These are phyloP conservation scores for Crithidia acanthocephali DNA, from an alignment of 208 protist species.

Conservation along the genomic window DNA sequence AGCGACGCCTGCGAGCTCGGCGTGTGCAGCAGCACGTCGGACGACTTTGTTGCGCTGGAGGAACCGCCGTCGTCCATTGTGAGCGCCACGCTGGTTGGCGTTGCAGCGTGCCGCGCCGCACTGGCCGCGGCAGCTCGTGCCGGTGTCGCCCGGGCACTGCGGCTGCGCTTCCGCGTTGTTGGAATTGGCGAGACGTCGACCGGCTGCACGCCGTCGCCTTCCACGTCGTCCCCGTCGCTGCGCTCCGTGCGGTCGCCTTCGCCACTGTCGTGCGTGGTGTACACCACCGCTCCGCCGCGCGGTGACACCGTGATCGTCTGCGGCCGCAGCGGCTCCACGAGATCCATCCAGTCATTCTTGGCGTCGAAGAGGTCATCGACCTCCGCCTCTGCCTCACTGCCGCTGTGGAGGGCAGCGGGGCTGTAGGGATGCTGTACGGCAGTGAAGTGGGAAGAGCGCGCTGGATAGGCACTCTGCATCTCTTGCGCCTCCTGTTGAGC, in stretches of 20 bases:
- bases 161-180: conserved; percentile 14
- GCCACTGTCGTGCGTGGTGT: conserved; percentile 13
- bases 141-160: conserved; percentile 18
- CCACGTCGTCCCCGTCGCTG: background rate
- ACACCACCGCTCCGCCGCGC: conserved; percentile 22
- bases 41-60: conserved; percentile 20
- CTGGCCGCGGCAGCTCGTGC: background rate
- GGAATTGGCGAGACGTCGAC: background rate
- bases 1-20: conserved; percentile 19
- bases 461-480: background rate
- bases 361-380: conserved; percentile 22
- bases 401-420: background rate
- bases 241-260: background rate
- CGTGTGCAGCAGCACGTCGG: conserved; percentile 10
- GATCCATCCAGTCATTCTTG: conserved; percentile 41
- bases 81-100: conserved; percentile 28
- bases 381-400: conserved; percentile 5
- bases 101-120: background rate
- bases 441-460: background rate
- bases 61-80: conserved; percentile 25
- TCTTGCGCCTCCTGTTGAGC: background rate
- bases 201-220: too few species aligned
- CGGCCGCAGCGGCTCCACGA: conserved; percentile 30
- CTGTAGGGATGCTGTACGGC: background rate
- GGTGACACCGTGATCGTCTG: conserved; percentile 36